phyloP scores from a whole-genome alignment of 2,329 filamentous ascomycete genomes.

The Talaromyces amestolkiae region DNA sequence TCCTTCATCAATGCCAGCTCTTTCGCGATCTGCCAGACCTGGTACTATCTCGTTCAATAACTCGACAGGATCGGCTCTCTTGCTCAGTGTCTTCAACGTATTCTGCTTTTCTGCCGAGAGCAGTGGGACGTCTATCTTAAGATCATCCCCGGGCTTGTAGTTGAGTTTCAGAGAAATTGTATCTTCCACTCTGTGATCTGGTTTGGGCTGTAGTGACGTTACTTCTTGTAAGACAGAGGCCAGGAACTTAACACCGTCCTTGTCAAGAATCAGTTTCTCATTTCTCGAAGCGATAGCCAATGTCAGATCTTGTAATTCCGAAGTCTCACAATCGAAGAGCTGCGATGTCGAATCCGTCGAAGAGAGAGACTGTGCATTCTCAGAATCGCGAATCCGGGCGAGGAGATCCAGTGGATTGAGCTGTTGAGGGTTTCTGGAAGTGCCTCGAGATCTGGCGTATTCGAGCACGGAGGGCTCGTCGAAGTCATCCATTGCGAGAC shows the following conservation, averaged over 20 bases:
- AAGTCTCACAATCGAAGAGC: conserved; percentile 20
- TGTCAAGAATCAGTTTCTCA: conserved; percentile 37
- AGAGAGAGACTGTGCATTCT: conserved; percentile 21
- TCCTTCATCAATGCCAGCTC: conserved; percentile 43
- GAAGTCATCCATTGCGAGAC: not conserved
- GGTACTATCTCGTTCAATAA: conserved; percentile 23
- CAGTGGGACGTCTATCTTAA: conserved; percentile 10
- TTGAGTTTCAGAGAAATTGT: conserved; percentile 21
- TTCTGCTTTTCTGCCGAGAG: not conserved
- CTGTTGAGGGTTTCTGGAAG: conserved; percentile 39
- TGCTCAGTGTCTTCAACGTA: not conserved
- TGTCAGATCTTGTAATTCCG: too few species aligned
- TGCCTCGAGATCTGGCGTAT: conserved; percentile 48
- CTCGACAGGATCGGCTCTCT: not conserved
- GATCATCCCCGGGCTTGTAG: not conserved
- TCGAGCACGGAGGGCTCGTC: conserved; percentile 42
- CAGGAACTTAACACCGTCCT: conserved; percentile 31
- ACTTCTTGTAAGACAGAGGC: conserved; percentile 29
- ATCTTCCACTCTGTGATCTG: conserved; percentile 12
- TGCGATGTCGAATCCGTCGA: conserved; percentile 26
- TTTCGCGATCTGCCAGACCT: conserved; percentile 25
- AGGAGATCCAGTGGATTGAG: conserved; percentile 27
- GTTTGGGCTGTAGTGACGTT: conserved; percentile 2
- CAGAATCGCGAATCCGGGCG: conserved; percentile 11
- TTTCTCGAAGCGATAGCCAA: conserved; percentile 20